phyloP scores from a whole-genome alignment of 73 alveolate genomes.

The Paramecium octaurelia region DNA sequence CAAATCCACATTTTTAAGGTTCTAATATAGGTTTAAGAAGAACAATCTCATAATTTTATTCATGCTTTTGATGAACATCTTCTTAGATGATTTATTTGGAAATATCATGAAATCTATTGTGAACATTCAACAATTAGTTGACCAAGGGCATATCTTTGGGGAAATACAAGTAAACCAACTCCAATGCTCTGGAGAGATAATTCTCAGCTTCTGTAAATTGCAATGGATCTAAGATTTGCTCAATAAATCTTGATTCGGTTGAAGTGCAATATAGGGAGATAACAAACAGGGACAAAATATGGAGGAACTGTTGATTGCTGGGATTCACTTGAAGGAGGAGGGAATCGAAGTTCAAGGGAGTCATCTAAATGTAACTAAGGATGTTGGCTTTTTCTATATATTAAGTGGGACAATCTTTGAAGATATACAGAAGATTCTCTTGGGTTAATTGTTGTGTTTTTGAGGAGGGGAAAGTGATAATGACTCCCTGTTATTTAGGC shows the following conservation, averaged over 20 bases:
- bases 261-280: constrained; percentile 54
- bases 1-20: constrained; percentile 18
- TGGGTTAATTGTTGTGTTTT: background rate
- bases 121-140: constrained; percentile 49
- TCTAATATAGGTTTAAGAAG: background rate
- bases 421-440: background rate
- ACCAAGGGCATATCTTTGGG: constrained; percentile 63
- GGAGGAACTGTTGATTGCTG: background rate
- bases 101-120: constrained; percentile 51
- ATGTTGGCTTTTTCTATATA: background rate
- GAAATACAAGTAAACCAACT: constrained; percentile 29
- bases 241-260: constrained; percentile 59
- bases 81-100: background rate
- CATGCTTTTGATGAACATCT: background rate
- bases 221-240: background rate
- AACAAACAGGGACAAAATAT: background rate
- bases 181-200: constrained; percentile 53
- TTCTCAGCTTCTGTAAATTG: constrained; percentile 55
- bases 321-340: background rate
- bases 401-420: background rate
- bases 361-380: background rate
- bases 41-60: constrained; percentile 1
- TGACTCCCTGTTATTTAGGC: background rate
- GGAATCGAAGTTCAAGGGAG: background rate
- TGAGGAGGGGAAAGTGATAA: background rate